phyloP scores from a whole-genome alignment of 2,329 filamentous ascomycete genomes.

The Samsoniella hepiali region DNA sequence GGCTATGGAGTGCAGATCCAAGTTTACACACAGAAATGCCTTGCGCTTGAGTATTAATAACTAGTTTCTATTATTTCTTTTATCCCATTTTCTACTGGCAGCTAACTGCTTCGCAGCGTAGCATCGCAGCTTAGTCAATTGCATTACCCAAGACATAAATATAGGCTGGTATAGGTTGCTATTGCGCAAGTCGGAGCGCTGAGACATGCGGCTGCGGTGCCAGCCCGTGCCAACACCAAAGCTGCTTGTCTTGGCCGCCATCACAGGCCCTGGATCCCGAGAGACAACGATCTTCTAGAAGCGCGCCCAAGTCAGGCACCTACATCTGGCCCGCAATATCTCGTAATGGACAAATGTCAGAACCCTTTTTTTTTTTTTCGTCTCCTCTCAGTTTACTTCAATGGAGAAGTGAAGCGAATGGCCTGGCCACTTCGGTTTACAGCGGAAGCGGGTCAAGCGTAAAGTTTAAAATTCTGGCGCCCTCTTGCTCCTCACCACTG shows the following conservation, averaged over 20 bases:
- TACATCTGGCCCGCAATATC: not conserved
- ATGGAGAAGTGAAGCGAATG: not conserved
- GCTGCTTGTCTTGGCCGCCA: not conserved
- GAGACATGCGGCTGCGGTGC: too few relatives aligned
- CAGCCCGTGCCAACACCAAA: too few relatives aligned
- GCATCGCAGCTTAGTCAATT: too few relatives aligned
- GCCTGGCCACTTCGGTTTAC: not conserved
- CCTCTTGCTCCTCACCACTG: not conserved
- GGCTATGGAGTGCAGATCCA: not conserved
- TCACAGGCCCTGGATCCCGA: not conserved
- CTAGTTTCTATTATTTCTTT: too few relatives aligned
- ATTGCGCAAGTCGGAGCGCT: too few relatives aligned
- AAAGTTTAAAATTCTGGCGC: not conserved
- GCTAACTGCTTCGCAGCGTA: too few relatives aligned
- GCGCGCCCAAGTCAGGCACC: not conserved
- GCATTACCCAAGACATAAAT: too few relatives aligned
- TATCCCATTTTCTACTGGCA: too few relatives aligned
- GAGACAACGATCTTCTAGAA: not conserved
- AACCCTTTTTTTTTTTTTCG: not conserved
- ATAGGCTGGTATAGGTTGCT: too few relatives aligned
- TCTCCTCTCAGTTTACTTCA: not conserved
- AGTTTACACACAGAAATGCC: not conserved
- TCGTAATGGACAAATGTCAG: not conserved
- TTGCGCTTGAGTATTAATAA: too few relatives aligned
- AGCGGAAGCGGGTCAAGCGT: not conserved